Evolutionary conservation across 352 stramenopile genomes (phyloP), one percentile per base, ranked within the genome.

Genomic region (Phytopythium boreale): DNA sequence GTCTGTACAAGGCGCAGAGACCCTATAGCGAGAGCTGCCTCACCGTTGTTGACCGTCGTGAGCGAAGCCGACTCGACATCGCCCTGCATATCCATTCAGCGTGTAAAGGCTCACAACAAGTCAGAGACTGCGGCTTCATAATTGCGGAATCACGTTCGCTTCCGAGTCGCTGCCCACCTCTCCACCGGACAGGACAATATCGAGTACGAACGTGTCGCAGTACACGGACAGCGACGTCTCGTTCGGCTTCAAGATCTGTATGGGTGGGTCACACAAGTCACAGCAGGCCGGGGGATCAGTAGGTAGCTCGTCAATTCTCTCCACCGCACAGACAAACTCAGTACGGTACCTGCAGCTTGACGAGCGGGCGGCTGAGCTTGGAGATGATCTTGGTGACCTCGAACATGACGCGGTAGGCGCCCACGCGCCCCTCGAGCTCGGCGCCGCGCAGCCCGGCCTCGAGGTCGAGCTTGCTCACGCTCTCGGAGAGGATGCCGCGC

Each of bases 321-420:
- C 39, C 39, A 22, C 11, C 34, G 11, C 34, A 1, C 34, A 39
- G 10, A 14, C 34, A 39, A 7, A 39, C 31, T 36, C 31, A 36
- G 31, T 36, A 14, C 7, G 3, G 20, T 37, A 77, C 72, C 52
- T 80, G 82, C 44, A 96, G 71, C 74, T 93, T 92, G 24, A 96
- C 87, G 12, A 93, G 76, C 51, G 87, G 87, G 2, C 87, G 85
- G 60, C 87, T 96, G 59, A 96, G 76, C 37, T 85, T 89, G 49
- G 84, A 90, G 37, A 88, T 82, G 64, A 96, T 94, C 72, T 92
- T 93, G 52, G 87, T 94, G 31, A 96, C 87, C 61, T 96, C 87
- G 56, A 96, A 96, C 77, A 96, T 90, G 72, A 96, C 77, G 61
- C 91, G 90, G 80, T 96, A 96, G 26, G 85, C 82, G 27, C 87